Evolutionary conservation across 306 rosid species (phyloP), one percentile per base, ranked within the genome.

Genomic region (Ceratonia siliqua): DNA sequence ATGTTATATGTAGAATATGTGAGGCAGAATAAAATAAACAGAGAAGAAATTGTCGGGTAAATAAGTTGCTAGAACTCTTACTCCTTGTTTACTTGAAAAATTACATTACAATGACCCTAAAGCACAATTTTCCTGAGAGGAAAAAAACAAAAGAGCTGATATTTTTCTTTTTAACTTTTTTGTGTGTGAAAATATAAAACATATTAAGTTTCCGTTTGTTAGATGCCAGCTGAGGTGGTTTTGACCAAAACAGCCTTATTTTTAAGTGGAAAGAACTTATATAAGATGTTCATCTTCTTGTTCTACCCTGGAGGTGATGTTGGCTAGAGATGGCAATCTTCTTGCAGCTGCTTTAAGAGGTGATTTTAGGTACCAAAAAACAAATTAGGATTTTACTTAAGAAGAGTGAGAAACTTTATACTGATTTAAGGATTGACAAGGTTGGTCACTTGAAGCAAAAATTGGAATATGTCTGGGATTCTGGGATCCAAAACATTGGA

Each of bases 371-470:
- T 30, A 30, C 2, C n/a, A n/a, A 6, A 14, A 58, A 30, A 30
- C 15, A 17, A 30, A 30, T 30, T 32, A 1, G n/a, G 13, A 11
- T 2, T n/a, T 30, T 58, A 7, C 5, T 3, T 32, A 32, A 13
- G 2, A 57, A 15, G 0, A 1, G 0, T 6, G 22, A 3, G 22
- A 28, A 12, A 5, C 28, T 58, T 36, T n/a, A n/a, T 15, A 6
- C 41, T 30, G 42, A 68, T 46, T 54, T 41, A 8, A 58, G 24
- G 30, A 20, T 54, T 55, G 49, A 33, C 55, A 32, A 42, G 42
- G 68, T 54, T 65, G 49, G 57, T 39, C 41, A 11, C 25, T 66
- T 55, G 38, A 21, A 76, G 68, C 22, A 5, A 67, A 55, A 13
- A 35, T n/a, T 32, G 36, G 17, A n/a, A 36, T 17, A 21, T 10